These are phyloP conservation scores for Phellopilus nigrolimitatus DNA, from an alignment of 1,284 basidiomycete genomes.

Conservation along the genomic window DNA sequence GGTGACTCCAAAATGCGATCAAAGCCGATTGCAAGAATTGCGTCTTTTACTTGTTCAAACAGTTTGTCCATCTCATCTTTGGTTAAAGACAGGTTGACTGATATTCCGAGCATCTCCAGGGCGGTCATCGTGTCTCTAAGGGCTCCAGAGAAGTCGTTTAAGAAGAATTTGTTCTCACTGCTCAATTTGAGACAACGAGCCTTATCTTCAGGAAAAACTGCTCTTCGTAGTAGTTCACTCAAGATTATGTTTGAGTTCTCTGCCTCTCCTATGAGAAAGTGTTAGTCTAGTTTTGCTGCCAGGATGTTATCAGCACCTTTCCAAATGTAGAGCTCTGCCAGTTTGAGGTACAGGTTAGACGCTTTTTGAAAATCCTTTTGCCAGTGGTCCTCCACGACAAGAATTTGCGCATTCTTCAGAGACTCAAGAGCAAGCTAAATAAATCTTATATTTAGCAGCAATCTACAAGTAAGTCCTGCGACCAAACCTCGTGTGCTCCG, in stretches of 20 bases:
- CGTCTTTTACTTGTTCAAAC: constrained; percentile 66
- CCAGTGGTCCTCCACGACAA: constrained; percentile 54
- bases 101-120: constrained; percentile 55
- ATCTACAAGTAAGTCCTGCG: background rate
- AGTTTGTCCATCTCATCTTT: constrained; percentile 49
- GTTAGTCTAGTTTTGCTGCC: background rate
- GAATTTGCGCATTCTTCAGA: constrained; percentile 49
- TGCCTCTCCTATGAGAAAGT: constrained; percentile 42
- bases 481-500: constrained; percentile 62
- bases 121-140: constrained; percentile 55
- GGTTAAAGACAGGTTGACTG: constrained; percentile 49
- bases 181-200: constrained; percentile 53
- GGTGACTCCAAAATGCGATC: constrained; percentile 60
- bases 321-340: constrained; percentile 64
- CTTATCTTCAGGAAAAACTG: constrained; percentile 47
- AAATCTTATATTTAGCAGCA: constrained; percentile 3
- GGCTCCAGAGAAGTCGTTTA: constrained; percentile 50
- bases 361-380: constrained; percentile 41
- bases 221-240: constrained; percentile 45
- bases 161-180: constrained; percentile 58
- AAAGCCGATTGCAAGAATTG: constrained; percentile 62
- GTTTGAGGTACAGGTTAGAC: constrained; percentile 45
- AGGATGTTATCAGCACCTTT: constrained; percentile 37
- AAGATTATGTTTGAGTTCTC: constrained; percentile 47
- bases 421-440: constrained; percentile 54